These are phyloP conservation scores for Toxoplasma gondii DNA, from an alignment of 169 alveolate species.

Conservation along the genomic window DNA sequence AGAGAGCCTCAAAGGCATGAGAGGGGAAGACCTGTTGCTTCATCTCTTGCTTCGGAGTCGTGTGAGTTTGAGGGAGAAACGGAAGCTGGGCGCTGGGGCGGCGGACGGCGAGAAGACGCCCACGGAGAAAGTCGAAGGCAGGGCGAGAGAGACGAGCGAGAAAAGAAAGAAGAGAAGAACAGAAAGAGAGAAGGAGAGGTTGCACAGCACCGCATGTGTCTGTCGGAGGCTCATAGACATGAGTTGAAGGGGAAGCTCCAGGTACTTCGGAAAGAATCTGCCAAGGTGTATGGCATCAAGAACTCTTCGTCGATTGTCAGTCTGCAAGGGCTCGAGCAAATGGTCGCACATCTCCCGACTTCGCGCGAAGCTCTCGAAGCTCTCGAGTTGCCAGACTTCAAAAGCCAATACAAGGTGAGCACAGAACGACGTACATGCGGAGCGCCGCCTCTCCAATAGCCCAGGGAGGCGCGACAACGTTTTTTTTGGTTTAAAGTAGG, in stretches of 20 bases:
- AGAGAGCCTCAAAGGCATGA: too few relatives aligned
- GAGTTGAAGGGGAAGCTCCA: neutral
- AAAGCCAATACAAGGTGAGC: conserved; percentile 9
- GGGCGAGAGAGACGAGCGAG: neutral
- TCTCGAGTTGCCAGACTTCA: neutral
- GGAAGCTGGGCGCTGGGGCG: too few relatives aligned
- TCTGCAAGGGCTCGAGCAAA: conserved; percentile 12
- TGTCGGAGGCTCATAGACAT: neutral
- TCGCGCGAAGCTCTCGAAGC: neutral
- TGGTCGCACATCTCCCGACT: neutral
- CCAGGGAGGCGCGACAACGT: neutral
- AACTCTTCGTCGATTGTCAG: conserved; percentile 35
- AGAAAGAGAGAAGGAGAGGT: too few relatives aligned
- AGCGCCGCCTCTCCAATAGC: neutral
- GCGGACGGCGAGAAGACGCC: too few relatives aligned
- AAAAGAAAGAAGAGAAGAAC: neutral
- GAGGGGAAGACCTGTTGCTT: too few relatives aligned
- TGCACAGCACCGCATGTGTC: neutral
- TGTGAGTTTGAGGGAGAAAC: too few relatives aligned
- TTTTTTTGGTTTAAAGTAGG: neutral
- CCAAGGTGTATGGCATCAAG: conserved; percentile 22
- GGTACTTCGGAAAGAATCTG: neutral
- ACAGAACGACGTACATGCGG: neutral
- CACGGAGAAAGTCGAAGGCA: too few relatives aligned
- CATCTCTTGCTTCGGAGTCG: too few relatives aligned